Conservation (phyloP, 164 flowering plant genomes). For the Stephania japonica region DNA sequence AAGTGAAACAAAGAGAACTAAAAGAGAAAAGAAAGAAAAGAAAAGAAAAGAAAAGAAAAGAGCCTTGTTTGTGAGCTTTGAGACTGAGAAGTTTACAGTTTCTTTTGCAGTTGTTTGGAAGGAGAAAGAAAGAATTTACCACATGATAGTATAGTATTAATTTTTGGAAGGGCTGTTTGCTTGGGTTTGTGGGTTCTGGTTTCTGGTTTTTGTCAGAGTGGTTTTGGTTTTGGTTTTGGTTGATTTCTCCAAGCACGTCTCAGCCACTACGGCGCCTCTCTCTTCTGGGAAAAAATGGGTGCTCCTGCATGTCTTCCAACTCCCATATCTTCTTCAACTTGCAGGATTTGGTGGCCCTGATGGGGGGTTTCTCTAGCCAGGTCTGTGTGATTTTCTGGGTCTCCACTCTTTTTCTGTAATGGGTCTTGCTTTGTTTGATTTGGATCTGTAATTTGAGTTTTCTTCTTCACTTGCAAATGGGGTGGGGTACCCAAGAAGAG, state of each 20-base stretch:
- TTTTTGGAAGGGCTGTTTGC: slow-evolving; percentile 1
- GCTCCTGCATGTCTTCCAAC: not conserved
- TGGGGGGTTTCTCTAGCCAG: slow-evolving; percentile 5
- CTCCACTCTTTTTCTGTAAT: not conserved
- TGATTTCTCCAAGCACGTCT: not conserved
- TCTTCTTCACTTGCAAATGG: not conserved
- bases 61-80: not conserved
- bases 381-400: slow-evolving; percentile 9
- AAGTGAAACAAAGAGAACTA: not conserved
- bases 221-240: slow-evolving; percentile 1
- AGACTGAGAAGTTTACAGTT: not conserved
- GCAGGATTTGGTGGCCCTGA: slow-evolving; percentile 4
- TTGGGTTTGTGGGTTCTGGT: slow-evolving; percentile 13
- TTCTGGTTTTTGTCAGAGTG: slow-evolving; percentile 16
- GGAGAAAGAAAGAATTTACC: not conserved
- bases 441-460: slow-evolving; percentile 11
- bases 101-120: not conserved
- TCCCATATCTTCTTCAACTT: not conserved
- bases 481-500: not conserved
- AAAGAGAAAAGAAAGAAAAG: not conserved
- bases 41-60: not conserved
- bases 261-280: not conserved
- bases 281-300: slow-evolving; percentile 11
- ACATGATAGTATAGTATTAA: not conserved
- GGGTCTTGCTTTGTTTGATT: not conserved